Conservation (phyloP, 2,329 filamentous ascomycete genomes). For the Cordyceps farinosa region DNA sequence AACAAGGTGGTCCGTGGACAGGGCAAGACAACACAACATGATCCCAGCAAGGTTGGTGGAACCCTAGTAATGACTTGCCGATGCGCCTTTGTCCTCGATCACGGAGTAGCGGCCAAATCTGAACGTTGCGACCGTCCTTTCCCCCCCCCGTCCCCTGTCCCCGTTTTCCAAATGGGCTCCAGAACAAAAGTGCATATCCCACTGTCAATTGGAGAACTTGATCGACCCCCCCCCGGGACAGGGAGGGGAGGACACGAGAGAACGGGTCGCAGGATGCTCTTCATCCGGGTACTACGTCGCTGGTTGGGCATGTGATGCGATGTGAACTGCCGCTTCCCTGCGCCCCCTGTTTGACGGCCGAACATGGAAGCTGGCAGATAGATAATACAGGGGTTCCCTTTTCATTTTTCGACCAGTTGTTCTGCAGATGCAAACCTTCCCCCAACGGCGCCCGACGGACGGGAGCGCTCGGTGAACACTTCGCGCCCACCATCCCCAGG, state of each 20-base stretch:
- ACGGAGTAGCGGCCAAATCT: neutral
- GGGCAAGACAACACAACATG: conserved; percentile 10
- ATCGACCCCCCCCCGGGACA: too few species aligned
- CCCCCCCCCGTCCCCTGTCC: neutral
- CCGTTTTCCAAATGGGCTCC: neutral
- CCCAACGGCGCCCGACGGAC: neutral
- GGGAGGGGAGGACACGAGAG: neutral
- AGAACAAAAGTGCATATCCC: neutral
- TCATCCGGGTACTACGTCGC: neutral
- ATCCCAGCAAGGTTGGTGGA: conserved; percentile 1
- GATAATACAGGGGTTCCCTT: neutral
- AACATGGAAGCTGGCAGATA: neutral
- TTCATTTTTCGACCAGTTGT: neutral
- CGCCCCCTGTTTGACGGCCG: neutral
- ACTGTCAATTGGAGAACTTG: neutral
- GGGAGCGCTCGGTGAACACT: too few species aligned
- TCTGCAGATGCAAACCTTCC: neutral
- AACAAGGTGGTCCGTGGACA: conserved; percentile 6
- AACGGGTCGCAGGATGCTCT: neutral
- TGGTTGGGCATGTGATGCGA: conserved; percentile 3
- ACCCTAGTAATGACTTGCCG: neutral
- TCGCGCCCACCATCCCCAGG: too few species aligned
- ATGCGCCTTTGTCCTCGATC: conserved; percentile 1
- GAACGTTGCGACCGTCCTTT: too few species aligned
- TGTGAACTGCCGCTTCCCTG: neutral